Evolutionary conservation across 2,329 filamentous ascomycete genomes (phyloP).

Genomic region (Bretziella fagacearum): DNA sequence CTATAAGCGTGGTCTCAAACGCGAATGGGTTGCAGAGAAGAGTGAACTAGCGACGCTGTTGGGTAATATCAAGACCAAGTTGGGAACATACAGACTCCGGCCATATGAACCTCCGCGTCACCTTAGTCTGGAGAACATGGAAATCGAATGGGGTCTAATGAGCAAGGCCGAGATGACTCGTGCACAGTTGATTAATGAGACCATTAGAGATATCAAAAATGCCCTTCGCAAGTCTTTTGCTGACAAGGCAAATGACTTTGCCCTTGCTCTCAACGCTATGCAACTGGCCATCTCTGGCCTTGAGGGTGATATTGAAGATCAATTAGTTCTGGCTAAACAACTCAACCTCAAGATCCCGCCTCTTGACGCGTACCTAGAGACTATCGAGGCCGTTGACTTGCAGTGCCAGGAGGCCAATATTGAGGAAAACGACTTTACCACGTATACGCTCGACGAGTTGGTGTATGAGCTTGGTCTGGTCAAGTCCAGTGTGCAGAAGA

Average conservation of each 20-base stretch:
- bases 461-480: slow-evolving; percentile 86
- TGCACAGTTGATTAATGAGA: slow-evolving; percentile 93
- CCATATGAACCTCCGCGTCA: slow-evolving; percentile 82
- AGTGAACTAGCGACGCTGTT: slow-evolving; percentile 82
- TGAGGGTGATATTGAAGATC: slow-evolving; percentile 92
- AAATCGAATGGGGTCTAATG: slow-evolving; percentile 63
- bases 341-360: slow-evolving; percentile 74
- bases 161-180: slow-evolving; percentile 73
- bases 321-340: slow-evolving; percentile 70
- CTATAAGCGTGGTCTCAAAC: slow-evolving; percentile 86
- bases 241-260: slow-evolving; percentile 97
- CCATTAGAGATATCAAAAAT: slow-evolving; percentile 97
- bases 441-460: slow-evolving; percentile 93
- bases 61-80: slow-evolving; percentile 97
- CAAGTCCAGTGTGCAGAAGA: slow-evolving; percentile 84
- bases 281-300: slow-evolving; percentile 91
- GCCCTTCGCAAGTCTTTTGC: slow-evolving; percentile 81
- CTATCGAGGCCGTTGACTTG: slow-evolving; percentile 69
- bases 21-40: slow-evolving; percentile 95
- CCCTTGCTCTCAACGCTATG: slow-evolving; percentile 83
- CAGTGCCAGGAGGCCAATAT: slow-evolving; percentile 95
- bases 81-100: slow-evolving; percentile 81
- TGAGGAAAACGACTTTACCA: slow-evolving; percentile 99
- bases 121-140: slow-evolving; percentile 64
- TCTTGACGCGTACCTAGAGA: slow-evolving; percentile 77